Evolutionary conservation across 768 basidiomycete genomes (phyloP), one percentile per base, ranked within the genome.

Genomic region (Leucosporidium creatinivorum): DNA sequence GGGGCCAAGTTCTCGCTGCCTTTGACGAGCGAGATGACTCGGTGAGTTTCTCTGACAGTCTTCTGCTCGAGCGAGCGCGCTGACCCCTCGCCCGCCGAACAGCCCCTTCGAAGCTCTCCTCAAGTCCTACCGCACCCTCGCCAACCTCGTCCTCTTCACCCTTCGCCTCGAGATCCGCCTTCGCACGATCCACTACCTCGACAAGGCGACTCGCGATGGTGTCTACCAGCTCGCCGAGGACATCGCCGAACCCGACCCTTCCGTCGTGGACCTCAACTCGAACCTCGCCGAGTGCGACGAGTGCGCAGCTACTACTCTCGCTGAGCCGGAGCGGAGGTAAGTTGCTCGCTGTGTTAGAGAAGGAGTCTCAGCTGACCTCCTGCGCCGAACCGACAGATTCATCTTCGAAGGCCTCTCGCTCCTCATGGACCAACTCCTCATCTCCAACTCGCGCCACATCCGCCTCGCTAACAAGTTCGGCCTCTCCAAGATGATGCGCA

Each of bases 101-200:
- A 94, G 94, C 68, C 91, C 92, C 36, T 96, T 92, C 79, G 88
- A 93, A 76, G 89, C 92, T 0, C 81, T 98, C 55, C 81, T 93
- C 51, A 86, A 88, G 79, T 94, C 93, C 3, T 97, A 92, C 74
- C 87, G 89, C 49, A 92, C 94, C 73, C 82, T 98, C 10, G 87
- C 89, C 13, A 86, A 89, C 74, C 83, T 93, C 65, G 87, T 96
- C 58, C 80, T 97, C 51, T 87, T 89, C 76, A 92, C 89, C 8
- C 85, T 97, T 36, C 85, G 93, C 47, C 84, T 90, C 62, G 94
- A 97, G 75, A 79, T 96, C 61, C 85, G 94, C 7, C 91, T 92
- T 76, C 84, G 91, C 56, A 84, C 85, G 4, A 86, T 91, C 39
- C 86, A 88, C 75, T 88, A 91, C 77, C 80, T 96, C 17, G 85